Base-by-base conservation (phyloP, 106 monocot genomes). In the Alisma plantagoaquatica region DNA sequence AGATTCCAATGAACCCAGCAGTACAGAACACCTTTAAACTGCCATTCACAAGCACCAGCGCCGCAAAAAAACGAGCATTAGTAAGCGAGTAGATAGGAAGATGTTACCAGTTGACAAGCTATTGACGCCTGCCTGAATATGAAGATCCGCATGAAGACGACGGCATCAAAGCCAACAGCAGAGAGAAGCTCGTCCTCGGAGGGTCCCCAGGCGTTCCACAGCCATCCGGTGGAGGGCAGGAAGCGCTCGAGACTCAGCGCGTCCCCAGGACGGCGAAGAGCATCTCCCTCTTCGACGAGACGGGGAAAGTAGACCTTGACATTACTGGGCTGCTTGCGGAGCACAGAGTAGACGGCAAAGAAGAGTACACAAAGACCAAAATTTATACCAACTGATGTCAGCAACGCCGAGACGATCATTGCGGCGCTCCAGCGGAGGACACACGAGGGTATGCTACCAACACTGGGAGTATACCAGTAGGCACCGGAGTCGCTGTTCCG, bases 381-480 rank as follows among this genome's bases (percentile, higher is more conserved):
- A 59, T 98, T 98, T 52, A 98, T 78, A 31, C 96, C 96, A 11
- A 98, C 96, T 2, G 96, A 75, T 0, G 96, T 98, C 23, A 82
- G 60, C 30, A 98, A 69, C 31, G 96, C 96, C 22, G 96, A 89
- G 22, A 98, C 50, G 68, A 89, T 90, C 96, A 98, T 98, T 35
- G 16, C 65, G 6, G 4, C 5, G 60, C 27, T 41, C 46, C n/a
- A n/a, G n/a, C n/a, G n/a, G n/a, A n/a, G n/a, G n/a, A n/a, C n/a
- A n/a, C n/a, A n/a, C n/a, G n/a, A n/a, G n/a, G n/a, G n/a, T n/a
- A n/a, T n/a, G n/a, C n/a, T n/a, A n/a, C n/a, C 6, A 14, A 38
- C 35, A 8, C 35, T 38, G 6, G 14, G 35, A 38, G 6, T 38
- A 8, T 38, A 38, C 35, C n/a, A n/a, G n/a, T n/a, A n/a, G n/a